A percentile compares a stretch with the other conserved stretches of the same genome.
phyloP scores from a whole-genome alignment of 2,329 filamentous ascomycete species.

The Cercospora sesami region DNA sequence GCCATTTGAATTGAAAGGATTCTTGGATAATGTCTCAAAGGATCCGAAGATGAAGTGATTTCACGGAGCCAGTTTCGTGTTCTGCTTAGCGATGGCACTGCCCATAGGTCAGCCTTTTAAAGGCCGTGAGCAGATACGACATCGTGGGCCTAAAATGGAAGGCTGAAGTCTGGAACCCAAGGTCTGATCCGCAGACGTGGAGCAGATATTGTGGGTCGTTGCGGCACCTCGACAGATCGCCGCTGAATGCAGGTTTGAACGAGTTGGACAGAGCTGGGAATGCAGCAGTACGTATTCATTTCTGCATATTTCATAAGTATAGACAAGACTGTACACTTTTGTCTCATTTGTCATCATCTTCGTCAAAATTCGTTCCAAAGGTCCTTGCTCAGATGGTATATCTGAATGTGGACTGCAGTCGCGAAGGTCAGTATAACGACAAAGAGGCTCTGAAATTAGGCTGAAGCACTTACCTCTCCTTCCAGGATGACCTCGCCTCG shows the following conservation, averaged over 20 bases:
- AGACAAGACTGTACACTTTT: conserved; percentile 4
- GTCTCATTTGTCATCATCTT: not conserved
- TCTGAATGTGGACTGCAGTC: not conserved
- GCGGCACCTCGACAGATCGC: not conserved
- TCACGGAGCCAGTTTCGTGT: not conserved
- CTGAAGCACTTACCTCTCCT: conserved; percentile 23
- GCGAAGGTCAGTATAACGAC: not conserved
- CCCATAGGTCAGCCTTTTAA: not conserved
- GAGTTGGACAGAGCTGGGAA: not conserved
- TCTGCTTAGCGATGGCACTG: not conserved
- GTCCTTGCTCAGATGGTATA: not conserved
- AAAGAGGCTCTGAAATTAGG: not conserved
- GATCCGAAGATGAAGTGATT: not conserved
- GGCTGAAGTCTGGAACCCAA: not conserved
- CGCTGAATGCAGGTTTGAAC: not conserved
- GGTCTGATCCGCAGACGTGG: not conserved
- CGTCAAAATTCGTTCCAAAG: not conserved
- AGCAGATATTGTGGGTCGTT: not conserved
- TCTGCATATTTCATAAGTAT: not conserved
- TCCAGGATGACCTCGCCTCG: conserved; percentile 28
- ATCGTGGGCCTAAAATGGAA: not conserved
- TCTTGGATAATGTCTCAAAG: not conserved
- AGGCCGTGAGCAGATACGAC: not conserved
- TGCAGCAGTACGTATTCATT: not conserved
- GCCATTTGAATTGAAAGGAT: not conserved